Conservation (phyloP, 805 yeast species). For the Suhomyces sp. region DNA sequence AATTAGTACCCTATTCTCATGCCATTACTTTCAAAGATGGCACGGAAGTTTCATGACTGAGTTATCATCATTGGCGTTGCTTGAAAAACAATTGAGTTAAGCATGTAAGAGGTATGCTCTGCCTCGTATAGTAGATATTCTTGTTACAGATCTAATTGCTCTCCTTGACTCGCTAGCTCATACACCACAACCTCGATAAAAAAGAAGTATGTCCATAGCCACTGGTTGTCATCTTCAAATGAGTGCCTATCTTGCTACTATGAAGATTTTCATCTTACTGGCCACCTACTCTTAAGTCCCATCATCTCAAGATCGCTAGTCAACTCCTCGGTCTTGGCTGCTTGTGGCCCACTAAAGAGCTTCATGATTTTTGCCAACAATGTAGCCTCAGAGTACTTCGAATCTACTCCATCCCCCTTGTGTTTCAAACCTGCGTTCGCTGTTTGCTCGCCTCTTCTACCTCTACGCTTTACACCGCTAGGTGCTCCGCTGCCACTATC, state of each 20-base stretch:
- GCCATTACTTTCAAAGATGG: background rate
- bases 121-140: too few relatives aligned
- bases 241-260: too few relatives aligned
- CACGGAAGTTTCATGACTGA: too few relatives aligned
- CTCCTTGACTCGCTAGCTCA: too few relatives aligned
- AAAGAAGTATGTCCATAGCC: too few relatives aligned
- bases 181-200: too few relatives aligned
- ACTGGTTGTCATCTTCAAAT: too few relatives aligned
- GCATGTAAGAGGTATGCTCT: too few relatives aligned
- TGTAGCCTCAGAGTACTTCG: constrained; percentile 32
- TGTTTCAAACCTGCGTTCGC: background rate
- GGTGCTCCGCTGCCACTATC: constrained; percentile 14
- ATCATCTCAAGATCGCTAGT: constrained; percentile 33
- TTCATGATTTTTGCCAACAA: constrained; percentile 42
- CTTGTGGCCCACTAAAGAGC: constrained; percentile 39
- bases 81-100: too few relatives aligned
- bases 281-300: constrained; percentile 38
- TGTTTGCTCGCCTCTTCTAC: constrained; percentile 27
- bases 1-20: too few relatives aligned
- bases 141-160: too few relatives aligned
- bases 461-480: constrained; percentile 31
- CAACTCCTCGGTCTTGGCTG: constrained; percentile 32
- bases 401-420: constrained; percentile 12
- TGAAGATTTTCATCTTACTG: constrained; percentile 10
- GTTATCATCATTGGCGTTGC: too few relatives aligned